A percentile compares a stretch with the other conserved stretches of the same genome.
Conservation (phyloP, 805 yeast species). For the Nakazawaea holstii region DNA sequence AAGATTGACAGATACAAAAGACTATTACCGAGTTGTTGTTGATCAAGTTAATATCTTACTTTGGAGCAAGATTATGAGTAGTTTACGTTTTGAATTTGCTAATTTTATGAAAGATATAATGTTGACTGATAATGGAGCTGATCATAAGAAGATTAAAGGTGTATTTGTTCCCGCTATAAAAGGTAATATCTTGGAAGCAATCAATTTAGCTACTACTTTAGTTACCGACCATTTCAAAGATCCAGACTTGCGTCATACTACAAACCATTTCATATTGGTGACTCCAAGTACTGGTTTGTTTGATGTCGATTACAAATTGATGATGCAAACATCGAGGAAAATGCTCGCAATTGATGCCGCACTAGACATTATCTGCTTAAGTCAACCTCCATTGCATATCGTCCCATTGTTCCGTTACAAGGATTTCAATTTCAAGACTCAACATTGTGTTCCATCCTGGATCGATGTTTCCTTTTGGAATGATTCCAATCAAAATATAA, state of each 20-base stretch:
- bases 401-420: slow-evolving; percentile 82
- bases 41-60: slow-evolving; percentile 86
- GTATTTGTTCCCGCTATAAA: slow-evolving; percentile 79
- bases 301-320: slow-evolving; percentile 80
- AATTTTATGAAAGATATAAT: slow-evolving; percentile 73
- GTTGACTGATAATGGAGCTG: slow-evolving; percentile 33
- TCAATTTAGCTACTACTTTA: slow-evolving; percentile 76
- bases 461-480: slow-evolving; percentile 90
- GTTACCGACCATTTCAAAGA: slow-evolving; percentile 74
- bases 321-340: slow-evolving; percentile 70
- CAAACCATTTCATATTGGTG: slow-evolving; percentile 82
- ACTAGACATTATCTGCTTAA: slow-evolving; percentile 80
- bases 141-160: slow-evolving; percentile 43
- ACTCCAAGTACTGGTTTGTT: slow-evolving; percentile 93
- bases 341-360: slow-evolving; percentile 78
- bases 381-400: slow-evolving; percentile 87
- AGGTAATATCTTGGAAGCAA: slow-evolving; percentile 83
- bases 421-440: slow-evolving; percentile 42
- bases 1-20: slow-evolving; percentile 58
- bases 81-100: slow-evolving; percentile 77
- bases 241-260: slow-evolving; percentile 82
- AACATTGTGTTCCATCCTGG: slow-evolving; percentile 91
- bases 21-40: slow-evolving; percentile 89
- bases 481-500: slow-evolving; percentile 39
- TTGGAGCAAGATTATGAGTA: slow-evolving; percentile 92